phyloP scores from a whole-genome alignment of 108 stramenopile species.

The Conticribra guillardii region DNA sequence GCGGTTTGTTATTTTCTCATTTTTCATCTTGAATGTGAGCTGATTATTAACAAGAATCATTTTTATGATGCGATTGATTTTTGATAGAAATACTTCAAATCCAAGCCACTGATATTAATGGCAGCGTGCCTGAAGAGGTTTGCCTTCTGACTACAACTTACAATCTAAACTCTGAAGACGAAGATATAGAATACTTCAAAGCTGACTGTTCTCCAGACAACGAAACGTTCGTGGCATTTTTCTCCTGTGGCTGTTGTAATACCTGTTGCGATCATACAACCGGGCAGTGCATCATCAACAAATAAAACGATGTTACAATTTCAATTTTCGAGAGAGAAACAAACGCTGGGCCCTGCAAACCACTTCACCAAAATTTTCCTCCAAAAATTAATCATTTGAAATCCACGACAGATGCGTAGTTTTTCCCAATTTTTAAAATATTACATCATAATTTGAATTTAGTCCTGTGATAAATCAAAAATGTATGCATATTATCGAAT shows the following conservation, averaged over 20 bases:
- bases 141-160: conserved; percentile 4
- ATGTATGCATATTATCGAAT: conserved; percentile 7
- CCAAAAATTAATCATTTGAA: no score
- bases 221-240: background rate
- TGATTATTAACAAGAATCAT: background rate
- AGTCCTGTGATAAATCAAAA: no score
- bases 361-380: no score
- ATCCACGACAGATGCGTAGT: no score
- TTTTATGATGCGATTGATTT: background rate
- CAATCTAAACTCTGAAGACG: background rate
- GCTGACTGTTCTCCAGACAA: background rate
- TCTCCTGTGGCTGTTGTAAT: background rate
- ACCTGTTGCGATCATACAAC: background rate
- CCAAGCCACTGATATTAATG: conserved; percentile 2
- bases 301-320: no score
- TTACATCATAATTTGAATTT: no score
- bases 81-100: background rate
- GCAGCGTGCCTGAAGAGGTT: conserved; percentile 21
- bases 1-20: background rate
- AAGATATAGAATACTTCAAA: background rate
- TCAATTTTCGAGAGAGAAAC: no score
- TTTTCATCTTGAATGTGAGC: background rate
- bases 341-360: no score
- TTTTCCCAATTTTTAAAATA: no score
- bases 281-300: background rate